Conservation (phyloP, 768 basidiomycete species). For the Candolleomyces efflorescens region DNA sequence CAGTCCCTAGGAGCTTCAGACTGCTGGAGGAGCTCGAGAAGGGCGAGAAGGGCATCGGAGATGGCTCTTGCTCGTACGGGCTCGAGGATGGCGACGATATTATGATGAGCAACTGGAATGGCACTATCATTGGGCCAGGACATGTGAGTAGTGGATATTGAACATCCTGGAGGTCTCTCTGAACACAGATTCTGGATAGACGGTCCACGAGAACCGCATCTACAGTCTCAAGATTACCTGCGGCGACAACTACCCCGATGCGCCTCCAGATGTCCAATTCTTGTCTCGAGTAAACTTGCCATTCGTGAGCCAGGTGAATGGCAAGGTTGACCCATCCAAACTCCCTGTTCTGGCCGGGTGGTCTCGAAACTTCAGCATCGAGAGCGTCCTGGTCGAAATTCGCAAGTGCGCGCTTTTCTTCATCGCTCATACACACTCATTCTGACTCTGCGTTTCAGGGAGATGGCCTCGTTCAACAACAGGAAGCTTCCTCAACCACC, state of each 20-base stretch:
- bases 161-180: slow-evolving; percentile 2
- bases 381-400: slow-evolving; percentile 90
- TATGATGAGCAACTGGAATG: slow-evolving; percentile 98
- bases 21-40: slow-evolving; percentile 98
- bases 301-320: slow-evolving; percentile 73
- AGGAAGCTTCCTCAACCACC: slow-evolving; percentile 93
- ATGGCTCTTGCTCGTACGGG: slow-evolving; percentile 96
- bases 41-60: slow-evolving; percentile 99
- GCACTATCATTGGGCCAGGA: slow-evolving; percentile 97
- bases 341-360: slow-evolving; percentile 73
- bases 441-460: slow-evolving; percentile 43
- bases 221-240: slow-evolving; percentile 93
- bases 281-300: slow-evolving; percentile 89
- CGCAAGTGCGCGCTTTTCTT: slow-evolving; percentile 57
- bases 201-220: slow-evolving; percentile 98
- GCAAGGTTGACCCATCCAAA: slow-evolving; percentile 72
- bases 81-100: slow-evolving; percentile 95
- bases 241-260: slow-evolving; percentile 69
- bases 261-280: slow-evolving; percentile 79
- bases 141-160: slow-evolving; percentile 49
- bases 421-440: neutral
- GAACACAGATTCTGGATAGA: slow-evolving; percentile 40
- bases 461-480: slow-evolving; percentile 92
- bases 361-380: slow-evolving; percentile 74
- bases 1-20: slow-evolving; percentile 95